Conservation (phyloP, 441 rosid species). For the Croton setiger region DNA sequence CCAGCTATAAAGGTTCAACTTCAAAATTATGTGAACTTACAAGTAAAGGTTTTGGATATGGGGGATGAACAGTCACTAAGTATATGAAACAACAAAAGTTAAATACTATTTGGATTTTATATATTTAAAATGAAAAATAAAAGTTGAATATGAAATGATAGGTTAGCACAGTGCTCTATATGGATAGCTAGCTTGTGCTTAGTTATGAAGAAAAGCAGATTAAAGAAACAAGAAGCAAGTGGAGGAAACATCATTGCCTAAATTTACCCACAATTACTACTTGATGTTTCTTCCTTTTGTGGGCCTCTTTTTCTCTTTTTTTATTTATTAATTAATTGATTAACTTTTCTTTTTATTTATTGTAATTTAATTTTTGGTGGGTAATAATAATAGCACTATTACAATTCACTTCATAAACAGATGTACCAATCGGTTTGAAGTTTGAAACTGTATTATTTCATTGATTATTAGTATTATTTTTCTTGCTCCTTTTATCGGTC, state of each 20-base stretch:
- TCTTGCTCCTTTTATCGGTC: slow-evolving; percentile 19
- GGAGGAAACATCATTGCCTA: slow-evolving; percentile 35
- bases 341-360: background rate
- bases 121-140: no score
- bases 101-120: no score
- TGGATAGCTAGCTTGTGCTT: background rate
- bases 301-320: slow-evolving; percentile 37
- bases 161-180: background rate
- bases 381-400: background rate
- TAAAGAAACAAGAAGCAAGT: slow-evolving; percentile 6
- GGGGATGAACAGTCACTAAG: slow-evolving; percentile 16
- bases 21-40: background rate
- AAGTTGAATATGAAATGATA: no score
- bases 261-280: slow-evolving; percentile 42
- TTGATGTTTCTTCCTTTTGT: slow-evolving; percentile 49
- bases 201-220: slow-evolving; percentile 7
- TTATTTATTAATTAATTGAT: background rate
- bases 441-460: no score
- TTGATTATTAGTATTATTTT: slow-evolving; percentile 12
- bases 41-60: background rate
- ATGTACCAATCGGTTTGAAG: slow-evolving; percentile 8
- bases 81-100: background rate
- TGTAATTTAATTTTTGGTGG: slow-evolving; percentile 1
- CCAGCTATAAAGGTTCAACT: slow-evolving; percentile 4
- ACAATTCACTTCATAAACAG: slow-evolving; percentile 6